Percentiles rank a stretch among this genome's conserved stretches.
Conservation (phyloP, 352 stramenopile species). For the Pythium angustatum region DNA sequence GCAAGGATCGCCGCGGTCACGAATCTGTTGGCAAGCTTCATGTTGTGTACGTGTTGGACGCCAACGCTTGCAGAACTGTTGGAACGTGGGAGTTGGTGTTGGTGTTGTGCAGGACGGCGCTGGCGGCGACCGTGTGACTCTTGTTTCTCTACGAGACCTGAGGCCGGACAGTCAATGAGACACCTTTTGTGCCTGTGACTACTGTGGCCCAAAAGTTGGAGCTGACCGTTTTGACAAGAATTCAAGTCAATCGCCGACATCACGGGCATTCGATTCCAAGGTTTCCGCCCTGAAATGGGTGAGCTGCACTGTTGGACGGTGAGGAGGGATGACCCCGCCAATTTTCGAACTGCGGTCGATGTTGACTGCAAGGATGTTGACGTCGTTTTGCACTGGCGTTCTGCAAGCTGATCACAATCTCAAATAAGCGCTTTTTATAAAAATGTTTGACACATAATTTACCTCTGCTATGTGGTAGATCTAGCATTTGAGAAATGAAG, state of each 20-base stretch:
- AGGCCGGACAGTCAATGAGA: background rate
- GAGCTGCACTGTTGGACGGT: background rate
- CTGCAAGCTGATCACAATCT: slow-evolving; percentile 5
- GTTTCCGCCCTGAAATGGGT: background rate
- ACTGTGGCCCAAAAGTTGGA: background rate
- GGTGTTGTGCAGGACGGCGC: slow-evolving; percentile 7
- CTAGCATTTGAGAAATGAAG: background rate
- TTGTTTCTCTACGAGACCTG: background rate
- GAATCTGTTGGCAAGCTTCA: background rate
- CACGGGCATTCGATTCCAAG: background rate
- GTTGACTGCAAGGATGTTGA: slow-evolving; percentile 7
- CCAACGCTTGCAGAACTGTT: background rate
- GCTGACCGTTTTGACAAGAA: background rate
- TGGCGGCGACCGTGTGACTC: background rate
- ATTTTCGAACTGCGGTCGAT: background rate
- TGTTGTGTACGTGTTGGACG: background rate
- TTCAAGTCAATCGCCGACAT: too few species aligned
- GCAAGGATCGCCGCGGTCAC: background rate
- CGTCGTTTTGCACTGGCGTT: slow-evolving; percentile 17
- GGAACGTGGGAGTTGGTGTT: background rate
- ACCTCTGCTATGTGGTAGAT: background rate
- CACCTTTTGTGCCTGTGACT: background rate
- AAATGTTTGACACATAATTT: slow-evolving; percentile 1
- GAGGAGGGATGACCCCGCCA: slow-evolving; percentile 8
- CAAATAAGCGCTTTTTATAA: slow-evolving; percentile 13